These are phyloP conservation scores for Penicillium sp. DNA, from an alignment of 2,329 filamentous ascomycete species.

Conservation along the genomic window DNA sequence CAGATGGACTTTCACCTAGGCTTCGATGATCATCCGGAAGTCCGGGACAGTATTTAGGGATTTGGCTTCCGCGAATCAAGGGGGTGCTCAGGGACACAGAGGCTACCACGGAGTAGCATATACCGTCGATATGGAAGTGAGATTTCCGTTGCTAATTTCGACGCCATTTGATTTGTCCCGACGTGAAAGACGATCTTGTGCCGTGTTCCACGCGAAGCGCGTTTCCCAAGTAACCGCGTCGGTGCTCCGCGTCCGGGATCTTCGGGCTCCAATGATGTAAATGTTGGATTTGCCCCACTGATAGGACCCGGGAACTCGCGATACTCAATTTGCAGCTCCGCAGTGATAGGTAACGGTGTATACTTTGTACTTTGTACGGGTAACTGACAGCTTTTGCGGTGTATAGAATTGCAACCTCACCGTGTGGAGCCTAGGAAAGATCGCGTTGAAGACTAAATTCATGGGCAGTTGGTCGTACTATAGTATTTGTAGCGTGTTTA, in stretches of 20 bases:
- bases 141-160: neutral
- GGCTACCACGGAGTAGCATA: neutral
- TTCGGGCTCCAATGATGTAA: slow-evolving; percentile 20
- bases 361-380: neutral
- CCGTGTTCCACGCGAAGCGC: slow-evolving; percentile 20
- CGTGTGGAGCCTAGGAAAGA: slow-evolving; percentile 5
- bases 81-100: slow-evolving; percentile 5
- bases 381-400: slow-evolving; percentile 17
- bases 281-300: slow-evolving; percentile 19
- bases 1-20: slow-evolving; percentile 14
- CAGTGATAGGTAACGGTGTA: slow-evolving; percentile 10
- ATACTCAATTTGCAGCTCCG: slow-evolving; percentile 7
- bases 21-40: slow-evolving; percentile 22
- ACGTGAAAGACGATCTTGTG: neutral
- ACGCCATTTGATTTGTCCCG: neutral
- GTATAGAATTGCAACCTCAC: slow-evolving; percentile 11
- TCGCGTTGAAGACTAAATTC: neutral
- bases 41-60: slow-evolving; percentile 11
- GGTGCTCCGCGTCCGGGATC: slow-evolving; percentile 23
- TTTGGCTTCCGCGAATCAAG: slow-evolving; percentile 14
- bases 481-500: neutral
- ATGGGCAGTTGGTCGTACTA: neutral
- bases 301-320: slow-evolving; percentile 19
- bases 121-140: neutral
- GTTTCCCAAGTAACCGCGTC: slow-evolving; percentile 34